Evolutionary conservation across 331 rosid genomes (phyloP), one percentile per base, ranked within the genome.

Genomic region (Malus hybrid): DNA sequence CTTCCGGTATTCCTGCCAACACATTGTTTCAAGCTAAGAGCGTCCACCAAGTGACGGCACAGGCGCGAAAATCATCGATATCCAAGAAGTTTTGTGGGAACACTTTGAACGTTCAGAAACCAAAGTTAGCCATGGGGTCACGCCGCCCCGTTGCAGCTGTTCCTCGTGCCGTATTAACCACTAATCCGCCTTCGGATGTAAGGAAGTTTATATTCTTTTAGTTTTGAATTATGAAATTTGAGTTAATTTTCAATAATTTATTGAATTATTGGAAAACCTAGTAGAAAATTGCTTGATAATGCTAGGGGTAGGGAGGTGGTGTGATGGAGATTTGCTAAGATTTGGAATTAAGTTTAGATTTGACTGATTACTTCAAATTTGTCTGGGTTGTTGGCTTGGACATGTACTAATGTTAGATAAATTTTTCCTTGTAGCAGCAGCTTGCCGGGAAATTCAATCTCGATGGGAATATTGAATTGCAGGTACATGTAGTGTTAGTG

Each of bases 391-490:
- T 76, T 80, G 69, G 73, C 73, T 57, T 73, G 68, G 73, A 16
- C 50, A 68, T 62, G 73, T 80, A 34, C 68, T 27, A 34, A 52
- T 74, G 71, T 76, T 84, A 77, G 81, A 84, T 59, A 48, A 24
- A 31, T 74, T 85, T 88, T 80, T 27, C 68, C 50, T 31, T 56
- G 65, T 63, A 39, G 69, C 90, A 92, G 97, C 82, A 95, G 97
- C 83, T 88, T 72, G 86, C 90, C 16, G 87, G 85, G 76, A 90
- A 72, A 81, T 95, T 90, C 96, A 90, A 83, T 71, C 96, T 95
- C 52, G 99, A 84, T 29, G 96, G 89, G 73, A 88, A 88, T 70
- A 80, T 74, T 83, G 97, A 95, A 72, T 80, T 95, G 85, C 96
- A 92, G 97, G 99, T 95, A 86, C 48, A 18, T 60, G 57, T 73